Evolutionary conservation across 2,329 filamentous ascomycete species (phyloP).

Genomic region (Thelonectria olida): DNA sequence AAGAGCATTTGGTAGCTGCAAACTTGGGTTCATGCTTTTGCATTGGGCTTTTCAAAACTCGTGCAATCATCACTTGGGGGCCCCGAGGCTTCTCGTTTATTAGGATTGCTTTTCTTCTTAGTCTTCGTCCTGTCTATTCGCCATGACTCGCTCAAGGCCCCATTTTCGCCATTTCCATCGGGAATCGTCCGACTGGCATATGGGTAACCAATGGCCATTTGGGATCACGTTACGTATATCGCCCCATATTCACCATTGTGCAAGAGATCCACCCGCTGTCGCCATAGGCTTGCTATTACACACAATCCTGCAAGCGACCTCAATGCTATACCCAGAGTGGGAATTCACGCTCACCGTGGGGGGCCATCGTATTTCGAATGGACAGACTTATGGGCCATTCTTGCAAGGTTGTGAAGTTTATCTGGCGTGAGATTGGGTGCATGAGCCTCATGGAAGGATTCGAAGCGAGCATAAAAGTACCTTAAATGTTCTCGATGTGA

Average conservation of each 20-base stretch:
- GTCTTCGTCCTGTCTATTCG: too few species aligned
- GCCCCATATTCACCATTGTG: not conserved
- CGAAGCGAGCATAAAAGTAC: not conserved
- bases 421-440: not conserved
- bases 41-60: too few species aligned
- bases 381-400: not conserved
- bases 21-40: too few species aligned
- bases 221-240: not conserved
- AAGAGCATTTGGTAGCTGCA: too few species aligned
- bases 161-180: not conserved
- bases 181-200: not conserved
- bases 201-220: not conserved
- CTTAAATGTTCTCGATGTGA: not conserved
- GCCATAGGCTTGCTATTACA: not conserved
- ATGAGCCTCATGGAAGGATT: not conserved
- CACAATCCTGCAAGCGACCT: not conserved
- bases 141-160: too few species aligned
- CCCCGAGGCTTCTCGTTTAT: too few species aligned
- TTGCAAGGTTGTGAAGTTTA: not conserved
- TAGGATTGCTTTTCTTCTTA: too few species aligned
- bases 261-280: slow-evolving; percentile 16
- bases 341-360: not conserved
- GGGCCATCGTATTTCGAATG: not conserved
- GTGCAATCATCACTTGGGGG: too few species aligned
- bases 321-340: not conserved